Conservation (phyloP, 1,284 basidiomycete species). For the Cronartium quercuum region DNA sequence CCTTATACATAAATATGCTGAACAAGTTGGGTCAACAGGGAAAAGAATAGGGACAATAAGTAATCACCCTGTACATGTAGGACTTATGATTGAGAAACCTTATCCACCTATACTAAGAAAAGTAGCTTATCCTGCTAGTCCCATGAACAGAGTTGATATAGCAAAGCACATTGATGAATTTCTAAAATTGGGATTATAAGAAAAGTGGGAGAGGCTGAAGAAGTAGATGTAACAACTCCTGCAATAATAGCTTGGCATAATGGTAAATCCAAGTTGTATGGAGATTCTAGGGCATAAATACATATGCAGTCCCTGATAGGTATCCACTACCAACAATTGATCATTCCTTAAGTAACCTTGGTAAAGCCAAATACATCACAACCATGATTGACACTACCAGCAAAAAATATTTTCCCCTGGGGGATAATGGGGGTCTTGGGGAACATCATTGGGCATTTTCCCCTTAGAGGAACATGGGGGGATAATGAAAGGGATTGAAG, state of each 20-base stretch:
- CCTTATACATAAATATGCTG: too few species aligned
- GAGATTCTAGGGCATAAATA: slow-evolving; percentile 13
- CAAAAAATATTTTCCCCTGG: too few species aligned
- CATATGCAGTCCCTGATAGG: slow-evolving; percentile 13
- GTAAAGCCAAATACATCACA: slow-evolving; percentile 3
- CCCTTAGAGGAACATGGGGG: too few species aligned
- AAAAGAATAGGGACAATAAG: too few species aligned
- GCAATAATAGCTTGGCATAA: too few species aligned
- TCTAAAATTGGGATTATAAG: not conserved
- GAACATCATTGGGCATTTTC: too few species aligned
- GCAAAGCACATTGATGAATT: not conserved
- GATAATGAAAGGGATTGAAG: too few species aligned
- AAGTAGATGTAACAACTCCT: slow-evolving; percentile 17
- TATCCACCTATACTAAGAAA: not conserved
- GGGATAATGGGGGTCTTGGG: too few species aligned
- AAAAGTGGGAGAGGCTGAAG: slow-evolving; percentile 6
- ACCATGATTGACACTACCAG: too few species aligned
- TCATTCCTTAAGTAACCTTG: not conserved
- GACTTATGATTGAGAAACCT: slow-evolving; percentile 6
- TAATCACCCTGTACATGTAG: too few species aligned
- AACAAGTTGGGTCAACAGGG: too few species aligned
- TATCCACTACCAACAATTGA: slow-evolving; percentile 2
- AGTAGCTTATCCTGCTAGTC: slow-evolving; percentile 6
- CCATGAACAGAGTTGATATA: not conserved
- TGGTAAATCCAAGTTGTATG: too few species aligned